A percentile compares a stretch with the other conserved stretches of the same genome.
Evolutionary conservation across 2,329 filamentous ascomycete species (phyloP).

Genomic region (Hymenoscyphus fraxineus): DNA sequence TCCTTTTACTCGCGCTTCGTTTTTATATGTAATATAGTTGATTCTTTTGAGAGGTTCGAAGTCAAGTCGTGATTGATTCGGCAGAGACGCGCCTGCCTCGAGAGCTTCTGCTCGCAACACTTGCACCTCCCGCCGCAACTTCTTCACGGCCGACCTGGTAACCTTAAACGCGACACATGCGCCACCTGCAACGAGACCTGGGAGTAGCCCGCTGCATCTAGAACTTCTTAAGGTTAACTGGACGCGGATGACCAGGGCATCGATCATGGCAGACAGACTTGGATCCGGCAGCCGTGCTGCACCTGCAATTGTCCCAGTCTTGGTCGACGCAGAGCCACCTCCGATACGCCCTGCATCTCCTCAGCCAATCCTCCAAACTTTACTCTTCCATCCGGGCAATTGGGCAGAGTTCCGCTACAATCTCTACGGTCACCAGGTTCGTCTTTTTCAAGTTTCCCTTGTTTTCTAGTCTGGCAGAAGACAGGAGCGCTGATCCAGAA

Average conservation of each 20-base stretch:
- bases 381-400: background rate
- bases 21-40: no score
- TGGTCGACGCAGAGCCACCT: background rate
- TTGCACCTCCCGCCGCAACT: no score
- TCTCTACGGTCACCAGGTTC: background rate
- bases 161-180: no score
- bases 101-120: background rate
- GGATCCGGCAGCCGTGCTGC: no score
- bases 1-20: no score
- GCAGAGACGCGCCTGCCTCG: background rate
- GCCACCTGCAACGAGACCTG: no score
- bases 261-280: background rate
- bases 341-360: background rate
- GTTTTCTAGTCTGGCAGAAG: background rate
- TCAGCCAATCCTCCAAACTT: background rate
- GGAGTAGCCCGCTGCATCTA: no score
- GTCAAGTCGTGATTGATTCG: background rate
- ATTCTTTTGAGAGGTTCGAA: no score
- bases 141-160: no score
- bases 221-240: no score
- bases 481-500: background rate
- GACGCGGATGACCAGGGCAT: no score
- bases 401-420: background rate
- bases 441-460: background rate
- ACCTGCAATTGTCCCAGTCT: background rate